Evolutionary conservation across 148 eudicot genomes (phyloP), one percentile per base, ranked within the genome.

Genomic region (Spergularia bocconei): DNA sequence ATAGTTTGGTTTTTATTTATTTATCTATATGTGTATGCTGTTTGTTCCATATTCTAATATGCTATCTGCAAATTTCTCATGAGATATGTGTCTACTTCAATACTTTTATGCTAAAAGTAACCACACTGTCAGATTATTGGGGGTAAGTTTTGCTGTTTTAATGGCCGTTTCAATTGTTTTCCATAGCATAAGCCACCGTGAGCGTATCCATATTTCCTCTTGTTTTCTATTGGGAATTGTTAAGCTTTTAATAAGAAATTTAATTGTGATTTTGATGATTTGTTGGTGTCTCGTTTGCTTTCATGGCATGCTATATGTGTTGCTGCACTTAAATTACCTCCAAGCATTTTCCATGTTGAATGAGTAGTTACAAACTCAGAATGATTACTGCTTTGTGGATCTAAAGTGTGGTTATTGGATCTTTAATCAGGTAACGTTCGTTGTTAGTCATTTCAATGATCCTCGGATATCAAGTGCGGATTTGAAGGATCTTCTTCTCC

Each of bases 401-500:
- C 63, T 62, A 51, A 69, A 61, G 74, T 50, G 8, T 70, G 53
- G 58, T 51, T 60, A 19, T 55, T 77, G 75, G 41, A 48, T 84
- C 38, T 19, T 71, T 80, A 47, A 77, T 66, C 91, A 93, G 98
- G 89, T 91, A 56, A 93, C 95, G 62, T 93, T 93, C 67, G 87
- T 90, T 72, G 94, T 87, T 75, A 88, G 87, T 63, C 98, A 93
- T 86, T 91, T 93, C 85, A 88, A 86, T 78, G 98, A 93, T 85
- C 86, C 90, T 44, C 82, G 98, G 67, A 93, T 93, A 83, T 89
- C 92, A 67, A 93, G 98, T 87, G 95, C 94, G 25, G 97, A 90
- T 73, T 54, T 91, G 73, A 84, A 84, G 81, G 98, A 91, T 84
- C 91, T 93, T 63, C 92, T 93, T 76, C 94, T 93, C 78, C 98